These are phyloP conservation scores for Orobanche coerulescens DNA, from an alignment of 257 asterid genomes.

Conservation along the genomic window DNA sequence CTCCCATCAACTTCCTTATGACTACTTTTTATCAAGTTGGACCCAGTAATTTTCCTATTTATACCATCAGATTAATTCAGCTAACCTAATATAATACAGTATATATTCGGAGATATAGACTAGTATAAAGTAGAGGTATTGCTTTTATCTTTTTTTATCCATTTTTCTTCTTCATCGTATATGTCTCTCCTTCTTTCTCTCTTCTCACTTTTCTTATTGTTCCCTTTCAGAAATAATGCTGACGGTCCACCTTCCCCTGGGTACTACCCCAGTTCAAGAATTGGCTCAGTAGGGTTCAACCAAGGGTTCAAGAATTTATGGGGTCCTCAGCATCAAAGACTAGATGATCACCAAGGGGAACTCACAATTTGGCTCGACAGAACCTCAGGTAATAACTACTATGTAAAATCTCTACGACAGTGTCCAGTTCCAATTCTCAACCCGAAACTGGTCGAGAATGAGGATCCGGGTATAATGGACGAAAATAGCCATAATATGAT, in stretches of 20 bases:
- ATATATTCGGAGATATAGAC: too few relatives aligned
- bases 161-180: not conserved
- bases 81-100: too few relatives aligned
- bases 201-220: constrained; percentile 25
- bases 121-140: not conserved
- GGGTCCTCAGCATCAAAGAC: constrained; percentile 80
- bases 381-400: constrained; percentile 37
- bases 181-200: constrained; percentile 41
- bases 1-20: not conserved
- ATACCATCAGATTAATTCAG: too few relatives aligned
- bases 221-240: constrained; percentile 34
- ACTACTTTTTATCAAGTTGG: not conserved
- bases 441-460: too few relatives aligned
- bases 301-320: constrained; percentile 55
- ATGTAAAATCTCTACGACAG: too few relatives aligned
- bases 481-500: too few relatives aligned
- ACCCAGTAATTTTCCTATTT: not conserved
- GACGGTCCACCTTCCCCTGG: constrained; percentile 85
- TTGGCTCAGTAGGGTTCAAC: constrained; percentile 41
- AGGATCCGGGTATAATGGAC: too few relatives aligned
- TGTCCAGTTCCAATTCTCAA: too few relatives aligned
- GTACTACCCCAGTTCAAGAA: constrained; percentile 58
- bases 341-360: constrained; percentile 46
- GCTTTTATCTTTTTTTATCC: not conserved
- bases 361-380: constrained; percentile 70